Base-by-base conservation (phyloP, 2,329 filamentous ascomycete genomes). In the Chaetomiaceae sp. region DNA sequence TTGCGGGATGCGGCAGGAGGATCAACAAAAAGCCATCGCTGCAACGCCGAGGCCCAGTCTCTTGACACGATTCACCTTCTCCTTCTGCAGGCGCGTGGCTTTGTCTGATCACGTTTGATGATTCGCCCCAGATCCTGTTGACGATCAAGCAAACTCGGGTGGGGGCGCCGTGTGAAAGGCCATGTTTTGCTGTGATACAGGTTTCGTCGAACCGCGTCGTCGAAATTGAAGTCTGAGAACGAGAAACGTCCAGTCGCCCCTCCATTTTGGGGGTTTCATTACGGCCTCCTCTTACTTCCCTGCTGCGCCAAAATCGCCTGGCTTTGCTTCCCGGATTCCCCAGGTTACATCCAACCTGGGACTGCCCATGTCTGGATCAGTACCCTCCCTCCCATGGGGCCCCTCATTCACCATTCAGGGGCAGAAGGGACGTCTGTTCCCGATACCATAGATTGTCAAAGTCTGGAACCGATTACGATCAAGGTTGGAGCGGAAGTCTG, bases 371-470 rank as follows among this genome's bases (percentile, higher is more conserved):
- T 47, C 25, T 51, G 27, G 47, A 25, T 21, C 42, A n/a, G 9
- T n/a, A n/a, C n/a, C 25, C 25, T 10, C 25, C 25, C 25, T 27
- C n/a, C n/a, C n/a, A n/a, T n/a, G n/a, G 25, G 6, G 25, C 6
- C 25, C 6, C 3, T 3, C 25, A 27, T 27, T 10, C 16, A 25
- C 38, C 21, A 37, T 51, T 39, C 17, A 34, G 31, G 43, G 23
- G 33, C 44, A 17, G 8, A 35, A 16, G n/a, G 16, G 27, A 33
- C 27, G 38, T 52, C 38, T 50, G 25, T 50, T 51, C 44, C 48
- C 50, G 30, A 56, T 59, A 54, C 57, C 53, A 56, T 39, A 55
- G 55, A 54, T 54, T 46, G 7, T 17, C 17, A 37, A 55, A 54
- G 43, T 55, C 40, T 56, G 55, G 57, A 44, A 50, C 57, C 49